These are phyloP conservation scores for Cryoendolithus antarcticus DNA, from an alignment of 2,329 filamentous ascomycete genomes.

Conservation along the genomic window DNA sequence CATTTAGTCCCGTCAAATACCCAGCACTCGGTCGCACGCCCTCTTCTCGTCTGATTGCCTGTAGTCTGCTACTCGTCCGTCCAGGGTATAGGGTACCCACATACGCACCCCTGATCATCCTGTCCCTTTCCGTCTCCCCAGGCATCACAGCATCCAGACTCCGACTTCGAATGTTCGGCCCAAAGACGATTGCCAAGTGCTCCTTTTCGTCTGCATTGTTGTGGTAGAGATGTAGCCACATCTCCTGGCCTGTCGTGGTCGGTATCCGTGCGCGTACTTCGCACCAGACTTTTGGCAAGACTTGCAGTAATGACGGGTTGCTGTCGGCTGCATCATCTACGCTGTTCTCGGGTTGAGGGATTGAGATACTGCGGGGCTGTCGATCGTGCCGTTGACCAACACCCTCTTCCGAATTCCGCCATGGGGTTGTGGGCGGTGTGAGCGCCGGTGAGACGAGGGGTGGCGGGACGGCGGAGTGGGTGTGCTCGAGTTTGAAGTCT, in stretches of 20 bases:
- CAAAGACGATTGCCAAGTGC: constrained; percentile 94
- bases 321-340: constrained; percentile 17
- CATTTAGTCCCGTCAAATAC: constrained; percentile 12
- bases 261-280: constrained; percentile 90
- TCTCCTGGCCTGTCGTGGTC: constrained; percentile 80
- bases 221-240: constrained; percentile 91
- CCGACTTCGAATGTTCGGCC: constrained; percentile 63
- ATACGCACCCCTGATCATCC: constrained; percentile 92
- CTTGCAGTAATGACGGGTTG: constrained; percentile 56
- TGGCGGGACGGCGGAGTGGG: constrained; percentile 22
- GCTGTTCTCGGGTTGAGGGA: constrained; percentile 16
- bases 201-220: constrained; percentile 93
- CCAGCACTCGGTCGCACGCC: constrained; percentile 16
- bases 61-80: constrained; percentile 59
- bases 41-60: constrained; percentile 33
- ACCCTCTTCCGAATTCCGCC: constrained; percentile 7
- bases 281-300: constrained; percentile 77
- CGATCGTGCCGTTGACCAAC: constrained; percentile 21
- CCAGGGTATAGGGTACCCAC: constrained; percentile 78
- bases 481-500: constrained; percentile 24
- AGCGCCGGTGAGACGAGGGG: constrained; percentile 37
- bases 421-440: constrained; percentile 23
- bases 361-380: constrained; percentile 31
- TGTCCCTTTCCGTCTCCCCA: constrained; percentile 74
- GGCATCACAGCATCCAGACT: constrained; percentile 57